phyloP scores from a whole-genome alignment of 176 grass and related monocot species.

The Zoysia japonica region DNA sequence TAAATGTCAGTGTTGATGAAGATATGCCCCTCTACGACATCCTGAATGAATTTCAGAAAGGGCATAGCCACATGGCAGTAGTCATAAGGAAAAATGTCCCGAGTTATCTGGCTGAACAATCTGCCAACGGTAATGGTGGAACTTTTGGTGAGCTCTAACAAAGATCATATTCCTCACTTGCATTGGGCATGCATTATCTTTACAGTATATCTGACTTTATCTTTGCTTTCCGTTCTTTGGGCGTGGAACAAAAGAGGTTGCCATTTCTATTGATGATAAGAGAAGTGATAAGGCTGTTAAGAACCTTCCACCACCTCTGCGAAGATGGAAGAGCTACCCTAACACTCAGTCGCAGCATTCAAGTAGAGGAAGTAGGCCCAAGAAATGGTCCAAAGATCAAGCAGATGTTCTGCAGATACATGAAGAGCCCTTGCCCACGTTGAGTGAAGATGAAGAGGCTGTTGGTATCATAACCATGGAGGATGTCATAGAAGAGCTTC shows the following conservation, averaged over 20 bases:
- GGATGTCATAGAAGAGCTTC: conserved; percentile 97
- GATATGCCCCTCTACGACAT: conserved; percentile 97
- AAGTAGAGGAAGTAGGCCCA: conserved; percentile 44
- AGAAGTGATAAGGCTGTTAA: conserved; percentile 48
- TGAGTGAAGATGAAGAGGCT: conserved; percentile 86
- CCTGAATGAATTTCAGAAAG: conserved; percentile 98
- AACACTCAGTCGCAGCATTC: conserved; percentile 39
- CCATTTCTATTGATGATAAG: conserved; percentile 62
- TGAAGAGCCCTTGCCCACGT: conserved; percentile 51
- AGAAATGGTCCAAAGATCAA: conserved; percentile 70
- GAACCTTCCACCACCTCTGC: conserved; percentile 28
- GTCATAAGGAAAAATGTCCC: conserved; percentile 58
- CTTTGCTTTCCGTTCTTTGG: neutral
- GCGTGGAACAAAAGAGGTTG: conserved; percentile 52
- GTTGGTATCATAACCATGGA: conserved; percentile 96
- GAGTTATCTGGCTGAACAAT: conserved; percentile 20
- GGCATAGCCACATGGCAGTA: conserved; percentile 97
- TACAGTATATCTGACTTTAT: neutral
- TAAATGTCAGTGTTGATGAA: conserved; percentile 68
- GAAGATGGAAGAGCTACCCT: conserved; percentile 73
- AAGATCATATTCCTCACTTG: neutral
- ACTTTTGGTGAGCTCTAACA: conserved; percentile 29
- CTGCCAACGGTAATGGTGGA: conserved; percentile 44
- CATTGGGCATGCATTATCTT: neutral
- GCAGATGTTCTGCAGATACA: conserved; percentile 66